These are phyloP conservation scores for Tylopilus plumbeoviolaceoides DNA, from an alignment of 768 basidiomycete species.

Conservation along the genomic window DNA sequence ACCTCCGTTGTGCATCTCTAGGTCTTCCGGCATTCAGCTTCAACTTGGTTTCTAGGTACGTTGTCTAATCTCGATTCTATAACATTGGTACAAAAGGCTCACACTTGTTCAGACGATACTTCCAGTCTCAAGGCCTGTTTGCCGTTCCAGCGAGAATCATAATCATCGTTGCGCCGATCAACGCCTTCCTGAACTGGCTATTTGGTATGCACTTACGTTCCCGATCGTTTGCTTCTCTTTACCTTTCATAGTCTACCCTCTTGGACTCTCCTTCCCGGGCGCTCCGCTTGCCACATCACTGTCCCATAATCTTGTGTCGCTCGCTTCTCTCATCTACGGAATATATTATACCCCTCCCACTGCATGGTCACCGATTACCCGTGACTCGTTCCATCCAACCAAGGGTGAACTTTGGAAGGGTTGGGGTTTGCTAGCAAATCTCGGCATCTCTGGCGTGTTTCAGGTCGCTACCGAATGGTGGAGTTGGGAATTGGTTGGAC, in stretches of 20 bases:
- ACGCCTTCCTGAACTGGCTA: slow-evolving; percentile 76
- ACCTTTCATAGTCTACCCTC: slow-evolving; percentile 33
- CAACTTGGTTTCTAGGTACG: slow-evolving; percentile 51
- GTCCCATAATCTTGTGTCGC: slow-evolving; percentile 80
- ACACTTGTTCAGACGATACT: slow-evolving; percentile 35
- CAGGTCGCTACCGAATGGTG: slow-evolving; percentile 94
- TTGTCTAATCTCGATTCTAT: slow-evolving; percentile 37
- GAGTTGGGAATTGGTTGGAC: slow-evolving; percentile 87
- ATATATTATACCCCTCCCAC: slow-evolving; percentile 52
- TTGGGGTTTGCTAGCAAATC: slow-evolving; percentile 62
- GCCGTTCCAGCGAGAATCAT: slow-evolving; percentile 81
- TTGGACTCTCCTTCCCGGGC: slow-evolving; percentile 86
- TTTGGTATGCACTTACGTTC: slow-evolving; percentile 50
- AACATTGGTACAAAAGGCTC: not conserved
- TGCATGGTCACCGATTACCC: slow-evolving; percentile 63
- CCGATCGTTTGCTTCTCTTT: not conserved
- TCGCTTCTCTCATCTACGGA: slow-evolving; percentile 60
- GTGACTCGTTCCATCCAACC: slow-evolving; percentile 41
- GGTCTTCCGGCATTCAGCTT: slow-evolving; percentile 76
- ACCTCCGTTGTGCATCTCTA: slow-evolving; percentile 70
- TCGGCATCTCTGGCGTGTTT: slow-evolving; percentile 78
- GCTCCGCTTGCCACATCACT: slow-evolving; percentile 88
- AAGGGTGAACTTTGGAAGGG: slow-evolving; percentile 59
- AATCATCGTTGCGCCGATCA: slow-evolving; percentile 78
- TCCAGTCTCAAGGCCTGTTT: slow-evolving; percentile 87